A percentile compares a stretch with the other conserved stretches of the same genome.
Conservation (phyloP, 2,329 filamentous ascomycete species). For the Triangularia verruculosa region DNA sequence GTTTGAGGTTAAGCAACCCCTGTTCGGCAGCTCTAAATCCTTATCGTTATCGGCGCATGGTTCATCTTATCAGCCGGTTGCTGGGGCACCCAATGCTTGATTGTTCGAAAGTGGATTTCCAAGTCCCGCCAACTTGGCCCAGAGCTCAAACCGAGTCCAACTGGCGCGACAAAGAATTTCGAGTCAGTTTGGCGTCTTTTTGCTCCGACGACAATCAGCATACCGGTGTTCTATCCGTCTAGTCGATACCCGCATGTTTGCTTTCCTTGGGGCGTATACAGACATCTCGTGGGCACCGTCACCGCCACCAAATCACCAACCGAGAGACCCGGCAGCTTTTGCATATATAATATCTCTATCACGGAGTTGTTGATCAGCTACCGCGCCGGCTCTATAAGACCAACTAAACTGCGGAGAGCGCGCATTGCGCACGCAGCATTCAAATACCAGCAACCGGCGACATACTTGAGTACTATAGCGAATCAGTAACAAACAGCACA, state of each 20-base stretch:
- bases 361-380: not conserved
- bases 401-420: not conserved
- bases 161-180: conserved; percentile 4
- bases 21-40: not conserved
- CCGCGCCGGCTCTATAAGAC: not conserved
- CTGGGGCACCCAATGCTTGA: conserved; percentile 21
- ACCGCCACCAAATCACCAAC: not conserved
- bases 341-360: not conserved
- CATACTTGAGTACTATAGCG: not conserved
- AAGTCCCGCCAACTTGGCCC: conserved; percentile 13
- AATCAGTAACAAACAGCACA: conserved; percentile 20
- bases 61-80: conserved; percentile 17
- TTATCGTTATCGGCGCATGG: conserved; percentile 5
- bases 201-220: not conserved
- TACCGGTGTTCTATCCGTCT: not conserved
- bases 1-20: not conserved
- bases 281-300: not conserved
- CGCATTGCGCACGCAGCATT: not conserved
- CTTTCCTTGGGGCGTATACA: not conserved
- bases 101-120: conserved; percentile 3
- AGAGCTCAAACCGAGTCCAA: not conserved
- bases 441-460: not conserved
- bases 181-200: conserved; percentile 1
- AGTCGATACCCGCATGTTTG: not conserved
- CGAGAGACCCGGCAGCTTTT: not conserved